phyloP scores from a whole-genome alignment of 768 basidiomycete genomes.

The Termitomyces sp. region DNA sequence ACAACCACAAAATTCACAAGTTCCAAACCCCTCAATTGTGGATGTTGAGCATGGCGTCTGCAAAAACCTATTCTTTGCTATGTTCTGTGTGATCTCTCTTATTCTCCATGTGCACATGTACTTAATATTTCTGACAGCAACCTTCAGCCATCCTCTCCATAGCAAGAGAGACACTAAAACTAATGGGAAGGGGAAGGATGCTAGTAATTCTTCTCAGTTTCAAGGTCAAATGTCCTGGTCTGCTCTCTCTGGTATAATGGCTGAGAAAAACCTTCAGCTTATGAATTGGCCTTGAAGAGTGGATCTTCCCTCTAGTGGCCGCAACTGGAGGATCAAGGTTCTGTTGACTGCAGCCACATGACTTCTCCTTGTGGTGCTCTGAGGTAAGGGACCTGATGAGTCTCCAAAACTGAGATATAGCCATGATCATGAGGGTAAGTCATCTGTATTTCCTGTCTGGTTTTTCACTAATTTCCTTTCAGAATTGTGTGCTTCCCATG shows the following conservation, averaged over 20 bases:
- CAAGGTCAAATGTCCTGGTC: background rate
- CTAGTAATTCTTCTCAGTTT: background rate
- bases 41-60: background rate
- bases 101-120: background rate
- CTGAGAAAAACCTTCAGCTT: background rate
- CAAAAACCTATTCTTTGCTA: background rate
- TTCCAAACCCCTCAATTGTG: background rate
- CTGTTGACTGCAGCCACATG: background rate
- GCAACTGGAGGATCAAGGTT: background rate
- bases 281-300: background rate
- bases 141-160: background rate
- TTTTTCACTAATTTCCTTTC: background rate
- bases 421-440: background rate
- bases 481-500: background rate
- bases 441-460: background rate
- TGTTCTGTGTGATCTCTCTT: background rate
- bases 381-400: background rate
- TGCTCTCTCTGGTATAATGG: background rate
- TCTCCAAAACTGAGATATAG: background rate
- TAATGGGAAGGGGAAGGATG: background rate
- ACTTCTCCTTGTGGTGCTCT: background rate
- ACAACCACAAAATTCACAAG: background rate
- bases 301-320: background rate
- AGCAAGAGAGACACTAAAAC: background rate
- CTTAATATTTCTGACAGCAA: background rate